Evolutionary conservation across 768 basidiomycete species (phyloP).

Genomic region (Leccinum variicolor): DNA sequence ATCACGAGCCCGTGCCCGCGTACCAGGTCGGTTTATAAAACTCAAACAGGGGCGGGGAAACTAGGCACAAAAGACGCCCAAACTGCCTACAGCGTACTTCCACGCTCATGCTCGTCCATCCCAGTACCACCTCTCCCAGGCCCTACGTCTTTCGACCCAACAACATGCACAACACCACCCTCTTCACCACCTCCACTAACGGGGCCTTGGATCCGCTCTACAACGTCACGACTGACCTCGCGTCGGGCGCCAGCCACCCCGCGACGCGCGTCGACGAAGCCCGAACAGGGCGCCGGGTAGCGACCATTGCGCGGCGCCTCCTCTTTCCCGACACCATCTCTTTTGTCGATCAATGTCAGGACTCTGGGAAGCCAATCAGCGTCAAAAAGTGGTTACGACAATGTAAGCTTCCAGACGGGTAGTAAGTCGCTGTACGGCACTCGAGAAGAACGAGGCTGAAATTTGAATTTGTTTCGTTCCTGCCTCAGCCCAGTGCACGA

Average conservation of each 20-base stretch:
- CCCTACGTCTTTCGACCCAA: conserved; percentile 9
- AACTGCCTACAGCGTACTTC: conserved; percentile 1
- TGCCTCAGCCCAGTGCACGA: conserved; percentile 3
- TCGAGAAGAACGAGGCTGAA: not conserved
- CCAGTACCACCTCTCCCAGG: not conserved
- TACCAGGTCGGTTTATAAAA: not conserved
- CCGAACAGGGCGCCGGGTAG: conserved; percentile 3
- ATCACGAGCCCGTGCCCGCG: not conserved
- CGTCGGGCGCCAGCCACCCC: conserved; percentile 1
- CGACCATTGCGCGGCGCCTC: conserved; percentile 1
- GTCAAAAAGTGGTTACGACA: conserved; percentile 14
- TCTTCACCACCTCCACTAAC: conserved; percentile 1
- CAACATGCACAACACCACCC: conserved; percentile 10
- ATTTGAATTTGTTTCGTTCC: not conserved
- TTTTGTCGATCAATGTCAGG: conserved; percentile 1
- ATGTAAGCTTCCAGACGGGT: conserved; percentile 7
- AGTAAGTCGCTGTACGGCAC: conserved; percentile 6
- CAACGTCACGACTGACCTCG: conserved; percentile 5
- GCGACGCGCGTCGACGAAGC: conserved; percentile 6
- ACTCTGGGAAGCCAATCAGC: conserved; percentile 1
- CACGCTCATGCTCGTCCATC: not conserved
- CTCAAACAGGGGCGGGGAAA: not conserved
- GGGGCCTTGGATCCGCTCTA: conserved; percentile 7
- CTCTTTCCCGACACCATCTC: conserved; percentile 16
- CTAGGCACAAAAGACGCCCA: not conserved